These are phyloP conservation scores for Corallochytrium limacisporum DNA, from an alignment of 78 protist species.

Conservation along the genomic window DNA sequence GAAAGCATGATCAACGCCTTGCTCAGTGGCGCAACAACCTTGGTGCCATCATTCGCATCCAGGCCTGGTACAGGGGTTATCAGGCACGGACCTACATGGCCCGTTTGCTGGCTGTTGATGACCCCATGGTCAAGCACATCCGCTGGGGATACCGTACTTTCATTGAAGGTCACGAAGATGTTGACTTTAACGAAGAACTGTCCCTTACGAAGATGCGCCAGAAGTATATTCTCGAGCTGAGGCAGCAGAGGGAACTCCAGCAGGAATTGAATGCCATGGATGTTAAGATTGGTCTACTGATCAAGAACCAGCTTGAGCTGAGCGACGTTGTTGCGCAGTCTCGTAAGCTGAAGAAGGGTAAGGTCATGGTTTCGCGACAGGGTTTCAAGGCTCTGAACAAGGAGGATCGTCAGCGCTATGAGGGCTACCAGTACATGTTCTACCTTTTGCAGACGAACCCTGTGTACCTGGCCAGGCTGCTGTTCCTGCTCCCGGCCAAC, in stretches of 20 bases:
- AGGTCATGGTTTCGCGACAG: background rate
- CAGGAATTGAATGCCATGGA: constrained; percentile 2
- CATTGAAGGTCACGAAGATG: no score
- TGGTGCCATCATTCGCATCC: background rate
- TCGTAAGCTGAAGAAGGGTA: background rate
- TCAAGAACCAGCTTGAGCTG: background rate
- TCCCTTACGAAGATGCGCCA: background rate
- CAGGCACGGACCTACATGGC: no score
- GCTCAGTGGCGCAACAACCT: background rate
- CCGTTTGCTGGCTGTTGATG: no score
- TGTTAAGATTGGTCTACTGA: constrained; percentile 16
- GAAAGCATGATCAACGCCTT: background rate
- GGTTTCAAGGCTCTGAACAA: background rate
- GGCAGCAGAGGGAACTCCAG: background rate
- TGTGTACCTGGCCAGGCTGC: constrained; percentile 27
- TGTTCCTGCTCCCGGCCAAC: constrained; percentile 19
- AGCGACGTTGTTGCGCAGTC: constrained; percentile 1
- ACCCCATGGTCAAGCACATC: no score
- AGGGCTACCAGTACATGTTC: constrained; percentile 24
- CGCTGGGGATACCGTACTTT: no score
- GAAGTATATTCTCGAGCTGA: no score
- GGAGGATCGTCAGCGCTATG: background rate
- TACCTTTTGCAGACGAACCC: constrained; percentile 46
- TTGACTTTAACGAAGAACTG: constrained; percentile 4
- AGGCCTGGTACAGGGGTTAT: background rate